Percentiles rank a stretch among this genome's conserved stretches.
Conservation (phyloP, 108 stramenopile species). For the Skeletonema menzelii region DNA sequence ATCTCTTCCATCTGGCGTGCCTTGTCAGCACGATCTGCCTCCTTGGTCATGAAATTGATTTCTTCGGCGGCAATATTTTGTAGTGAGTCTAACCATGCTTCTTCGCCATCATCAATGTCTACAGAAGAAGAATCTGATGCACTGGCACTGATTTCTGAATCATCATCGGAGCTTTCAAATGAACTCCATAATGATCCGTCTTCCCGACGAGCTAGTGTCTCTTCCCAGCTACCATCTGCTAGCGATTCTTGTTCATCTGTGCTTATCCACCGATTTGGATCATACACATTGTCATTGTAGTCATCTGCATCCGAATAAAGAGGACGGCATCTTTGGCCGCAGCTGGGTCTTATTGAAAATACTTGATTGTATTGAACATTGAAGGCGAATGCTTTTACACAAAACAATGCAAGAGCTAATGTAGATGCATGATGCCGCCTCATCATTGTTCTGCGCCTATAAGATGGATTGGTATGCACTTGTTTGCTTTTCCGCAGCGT, state of each 20-base stretch:
- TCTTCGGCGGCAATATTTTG: conserved; percentile 70
- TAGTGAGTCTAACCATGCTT: conserved; percentile 78
- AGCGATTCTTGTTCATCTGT: conserved; percentile 42
- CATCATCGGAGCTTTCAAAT: conserved; percentile 56
- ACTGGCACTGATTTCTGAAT: conserved; percentile 17
- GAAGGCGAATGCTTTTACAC: background rate
- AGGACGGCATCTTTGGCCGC: background rate
- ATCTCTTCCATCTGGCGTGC: conserved; percentile 84
- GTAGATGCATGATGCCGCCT: background rate
- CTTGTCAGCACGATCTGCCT: conserved; percentile 80
- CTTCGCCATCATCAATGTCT: conserved; percentile 45
- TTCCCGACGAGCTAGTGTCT: conserved; percentile 41
- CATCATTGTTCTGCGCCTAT: background rate
- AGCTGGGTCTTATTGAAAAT: background rate
- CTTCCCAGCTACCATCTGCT: conserved; percentile 56
- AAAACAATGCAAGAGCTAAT: background rate
- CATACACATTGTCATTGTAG: conserved; percentile 6
- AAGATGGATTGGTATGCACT: background rate
- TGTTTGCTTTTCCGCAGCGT: too few relatives aligned
- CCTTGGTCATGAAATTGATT: conserved; percentile 69
- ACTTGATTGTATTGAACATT: background rate
- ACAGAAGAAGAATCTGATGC: conserved; percentile 3
- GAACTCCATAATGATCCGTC: conserved; percentile 75
- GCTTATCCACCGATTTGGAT: conserved; percentile 45
- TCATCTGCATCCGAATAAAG: conserved; percentile 12